phyloP scores from a whole-genome alignment of 73 alveolate genomes.

The Breviolum minutum region DNA sequence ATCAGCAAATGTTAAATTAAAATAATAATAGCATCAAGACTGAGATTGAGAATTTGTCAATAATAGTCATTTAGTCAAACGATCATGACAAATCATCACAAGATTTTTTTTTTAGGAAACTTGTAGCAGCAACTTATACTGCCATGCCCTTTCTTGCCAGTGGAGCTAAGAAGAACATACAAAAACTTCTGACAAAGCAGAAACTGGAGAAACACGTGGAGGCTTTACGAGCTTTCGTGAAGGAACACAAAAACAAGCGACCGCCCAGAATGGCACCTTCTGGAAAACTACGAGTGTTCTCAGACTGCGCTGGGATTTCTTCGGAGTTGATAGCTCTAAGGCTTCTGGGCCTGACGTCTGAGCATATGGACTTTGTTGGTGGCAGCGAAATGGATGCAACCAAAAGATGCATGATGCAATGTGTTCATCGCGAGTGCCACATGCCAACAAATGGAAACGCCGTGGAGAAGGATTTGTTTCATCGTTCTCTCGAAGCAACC shows the following conservation, averaged over 20 bases:
- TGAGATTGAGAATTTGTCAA: too few species aligned
- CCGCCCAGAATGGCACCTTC: neutral
- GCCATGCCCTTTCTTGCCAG: too few species aligned
- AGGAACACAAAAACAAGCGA: neutral
- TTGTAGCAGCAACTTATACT: too few species aligned
- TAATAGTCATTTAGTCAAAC: too few species aligned
- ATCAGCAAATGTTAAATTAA: too few species aligned
- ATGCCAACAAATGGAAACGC: neutral
- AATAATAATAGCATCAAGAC: too few species aligned
- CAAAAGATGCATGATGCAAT: neutral
- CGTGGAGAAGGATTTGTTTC: neutral
- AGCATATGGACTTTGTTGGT: neutral
- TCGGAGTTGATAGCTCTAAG: neutral
- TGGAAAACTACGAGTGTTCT: neutral
- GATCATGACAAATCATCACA: too few species aligned
- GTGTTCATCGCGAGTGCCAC: neutral
- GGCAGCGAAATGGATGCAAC: conserved; percentile 1
- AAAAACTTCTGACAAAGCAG: neutral
- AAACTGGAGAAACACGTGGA: neutral
- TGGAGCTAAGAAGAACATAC: too few species aligned
- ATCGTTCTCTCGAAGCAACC: neutral
- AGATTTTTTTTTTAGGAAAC: too few species aligned
- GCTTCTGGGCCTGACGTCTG: neutral
- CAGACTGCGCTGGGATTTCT: conserved; percentile 43
- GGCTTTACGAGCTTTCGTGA: neutral